phyloP scores from a whole-genome alignment of 148 eudicot genomes.

The Vaccinium myrtillus region DNA sequence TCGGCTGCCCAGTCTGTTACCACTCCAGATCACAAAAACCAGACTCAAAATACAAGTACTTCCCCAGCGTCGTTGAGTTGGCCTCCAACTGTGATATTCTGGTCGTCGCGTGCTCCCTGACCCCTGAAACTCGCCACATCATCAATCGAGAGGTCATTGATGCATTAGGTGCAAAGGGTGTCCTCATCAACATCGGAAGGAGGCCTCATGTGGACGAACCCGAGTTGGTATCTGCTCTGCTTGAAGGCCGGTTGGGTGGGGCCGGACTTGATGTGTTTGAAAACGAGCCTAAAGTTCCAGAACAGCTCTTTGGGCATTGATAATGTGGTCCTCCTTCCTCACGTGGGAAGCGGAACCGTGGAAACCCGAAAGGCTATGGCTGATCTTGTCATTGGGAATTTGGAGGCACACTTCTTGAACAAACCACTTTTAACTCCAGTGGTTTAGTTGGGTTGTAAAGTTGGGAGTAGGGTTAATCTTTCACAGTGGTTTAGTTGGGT shows the following conservation, averaged over 20 bases:
- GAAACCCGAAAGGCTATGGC: conserved; percentile 82
- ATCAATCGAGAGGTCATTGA: conserved; percentile 70
- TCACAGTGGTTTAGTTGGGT: too few relatives aligned
- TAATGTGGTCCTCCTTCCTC: conserved; percentile 72
- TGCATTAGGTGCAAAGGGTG: conserved; percentile 74
- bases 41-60: conserved; percentile 58
- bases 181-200: conserved; percentile 78
- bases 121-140: conserved; percentile 68
- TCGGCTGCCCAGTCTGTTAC: conserved; percentile 78
- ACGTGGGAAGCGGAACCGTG: conserved; percentile 71
- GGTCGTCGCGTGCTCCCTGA: conserved; percentile 69
- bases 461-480: background rate
- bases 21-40: conserved; percentile 66
- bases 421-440: conserved; percentile 75
- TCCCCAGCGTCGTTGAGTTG: conserved; percentile 51
- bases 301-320: conserved; percentile 67
- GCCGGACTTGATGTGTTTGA: conserved; percentile 84
- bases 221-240: conserved; percentile 70
- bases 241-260: conserved; percentile 83
- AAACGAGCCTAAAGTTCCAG: conserved; percentile 78
- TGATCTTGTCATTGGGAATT: conserved; percentile 73
- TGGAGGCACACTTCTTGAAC: conserved; percentile 79
- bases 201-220: conserved; percentile 86
- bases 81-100: conserved; percentile 75
- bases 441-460: conserved; percentile 35